A percentile compares a stretch with the other conserved stretches of the same genome.
Conservation (phyloP, 2,329 filamentous ascomycete species). For the Alternaria brassicae region DNA sequence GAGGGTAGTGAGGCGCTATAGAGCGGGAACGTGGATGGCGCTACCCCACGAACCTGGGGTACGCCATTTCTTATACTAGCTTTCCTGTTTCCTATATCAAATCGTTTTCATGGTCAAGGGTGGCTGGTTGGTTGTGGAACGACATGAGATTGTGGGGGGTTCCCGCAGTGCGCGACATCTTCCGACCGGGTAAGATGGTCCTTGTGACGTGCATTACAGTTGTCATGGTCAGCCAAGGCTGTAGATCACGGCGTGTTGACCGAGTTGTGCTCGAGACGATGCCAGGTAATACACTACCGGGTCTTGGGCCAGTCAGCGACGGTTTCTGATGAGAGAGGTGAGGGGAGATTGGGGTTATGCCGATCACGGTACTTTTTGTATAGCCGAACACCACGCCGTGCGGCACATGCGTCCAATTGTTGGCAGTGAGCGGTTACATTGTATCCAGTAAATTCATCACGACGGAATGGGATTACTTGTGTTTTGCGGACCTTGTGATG, state of each 20-base stretch:
- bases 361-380: constrained; percentile 1
- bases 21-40: not conserved
- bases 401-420: not conserved
- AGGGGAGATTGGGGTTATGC: not conserved
- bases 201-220: not conserved
- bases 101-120: not conserved
- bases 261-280: not conserved
- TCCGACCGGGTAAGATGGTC: not conserved
- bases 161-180: not conserved
- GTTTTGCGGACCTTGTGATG: not conserved
- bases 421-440: not conserved
- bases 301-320: not conserved
- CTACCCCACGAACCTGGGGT: constrained; percentile 11
- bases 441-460: not conserved
- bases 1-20: not conserved
- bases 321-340: not conserved
- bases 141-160: not conserved
- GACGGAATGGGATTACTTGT: not conserved
- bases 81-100: not conserved
- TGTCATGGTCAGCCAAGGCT: not conserved
- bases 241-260: constrained; percentile 10
- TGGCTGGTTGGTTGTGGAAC: not conserved
- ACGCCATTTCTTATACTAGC: not conserved
- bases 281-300: not conserved
- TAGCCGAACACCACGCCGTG: not conserved